phyloP scores from a whole-genome alignment of 495 filamentous ascomycete genomes.

The Rostrohypoxylon terebratum region DNA sequence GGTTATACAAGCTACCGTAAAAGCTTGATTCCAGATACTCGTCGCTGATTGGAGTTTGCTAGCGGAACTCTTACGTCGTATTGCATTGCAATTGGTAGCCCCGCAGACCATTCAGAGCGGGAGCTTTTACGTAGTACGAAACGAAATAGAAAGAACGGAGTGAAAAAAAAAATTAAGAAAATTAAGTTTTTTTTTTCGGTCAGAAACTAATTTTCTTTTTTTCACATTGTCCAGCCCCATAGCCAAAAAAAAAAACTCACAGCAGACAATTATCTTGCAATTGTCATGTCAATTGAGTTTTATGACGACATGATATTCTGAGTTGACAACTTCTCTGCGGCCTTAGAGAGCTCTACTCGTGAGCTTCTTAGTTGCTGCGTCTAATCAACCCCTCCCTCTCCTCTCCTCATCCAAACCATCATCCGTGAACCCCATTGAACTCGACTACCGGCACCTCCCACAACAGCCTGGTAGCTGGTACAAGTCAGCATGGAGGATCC shows the following conservation, averaged over 20 bases:
- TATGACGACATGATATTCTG: constrained; percentile 38
- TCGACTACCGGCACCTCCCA: constrained; percentile 8
- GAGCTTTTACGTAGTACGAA: constrained; percentile 43
- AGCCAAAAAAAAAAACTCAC: constrained; percentile 8
- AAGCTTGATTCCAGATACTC: constrained; percentile 23
- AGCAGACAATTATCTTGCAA: constrained; percentile 24
- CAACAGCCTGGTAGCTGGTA: constrained; percentile 18
- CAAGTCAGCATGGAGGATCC: constrained; percentile 53
- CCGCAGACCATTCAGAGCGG: constrained; percentile 39
- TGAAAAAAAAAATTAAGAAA: constrained; percentile 32
- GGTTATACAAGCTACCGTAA: constrained; percentile 7
- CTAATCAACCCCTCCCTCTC: constrained; percentile 29
- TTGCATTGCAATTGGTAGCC: constrained; percentile 38
- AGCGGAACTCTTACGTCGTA: constrained; percentile 42
- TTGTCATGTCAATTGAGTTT: constrained; percentile 30
- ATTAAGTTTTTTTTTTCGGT: constrained; percentile 33
- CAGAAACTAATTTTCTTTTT: constrained; percentile 16
- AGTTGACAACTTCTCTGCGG: constrained; percentile 31
- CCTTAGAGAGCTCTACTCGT: constrained; percentile 40
- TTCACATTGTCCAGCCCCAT: constrained; percentile 20
- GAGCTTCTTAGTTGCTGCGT: constrained; percentile 45
- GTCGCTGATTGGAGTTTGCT: constrained; percentile 29
- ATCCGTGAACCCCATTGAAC: neutral
- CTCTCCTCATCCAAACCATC: constrained; percentile 5
- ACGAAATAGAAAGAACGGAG: constrained; percentile 15